Evolutionary conservation across 495 filamentous ascomycete genomes (phyloP).

Genomic region (Wilcoxina mikolae): DNA sequence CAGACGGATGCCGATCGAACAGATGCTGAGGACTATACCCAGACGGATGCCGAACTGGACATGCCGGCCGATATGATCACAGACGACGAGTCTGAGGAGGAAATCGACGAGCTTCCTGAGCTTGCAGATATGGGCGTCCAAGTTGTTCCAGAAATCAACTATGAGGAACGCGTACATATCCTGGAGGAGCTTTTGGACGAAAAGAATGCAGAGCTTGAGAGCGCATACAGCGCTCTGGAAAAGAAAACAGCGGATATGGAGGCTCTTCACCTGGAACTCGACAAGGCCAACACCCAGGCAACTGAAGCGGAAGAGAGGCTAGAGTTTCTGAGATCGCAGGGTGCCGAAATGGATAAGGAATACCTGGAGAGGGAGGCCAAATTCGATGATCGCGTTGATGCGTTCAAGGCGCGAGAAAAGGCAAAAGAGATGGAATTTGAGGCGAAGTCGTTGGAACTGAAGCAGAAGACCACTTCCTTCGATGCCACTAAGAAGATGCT

Average conservation of each 20-base stretch:
- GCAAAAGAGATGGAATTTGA: neutral
- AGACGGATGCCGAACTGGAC: constrained; percentile 21
- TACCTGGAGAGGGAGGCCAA: neutral
- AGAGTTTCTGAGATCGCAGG: constrained; percentile 18
- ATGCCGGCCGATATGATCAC: constrained; percentile 12
- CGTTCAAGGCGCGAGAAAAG: neutral
- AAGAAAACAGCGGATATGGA: constrained; percentile 22
- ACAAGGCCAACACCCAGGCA: constrained; percentile 17
- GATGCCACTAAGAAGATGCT: constrained; percentile 32
- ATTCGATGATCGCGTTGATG: constrained; percentile 28
- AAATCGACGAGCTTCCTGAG: constrained; percentile 22
- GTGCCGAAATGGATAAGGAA: constrained; percentile 14
- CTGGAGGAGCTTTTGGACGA: constrained; percentile 23
- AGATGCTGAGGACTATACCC: neutral
- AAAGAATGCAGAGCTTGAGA: constrained; percentile 23
- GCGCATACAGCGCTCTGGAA: constrained; percentile 18
- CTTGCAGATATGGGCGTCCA: constrained; percentile 26
- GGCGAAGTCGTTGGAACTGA: neutral
- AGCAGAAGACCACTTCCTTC: neutral
- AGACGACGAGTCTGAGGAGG: constrained; percentile 14
- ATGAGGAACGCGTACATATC: constrained; percentile 15
- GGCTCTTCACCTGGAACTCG: constrained; percentile 16
- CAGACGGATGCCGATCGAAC: constrained; percentile 1
- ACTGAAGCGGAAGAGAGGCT: constrained; percentile 21
- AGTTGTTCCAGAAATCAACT: constrained; percentile 15